Evolutionary conservation across 2,329 filamentous ascomycete genomes (phyloP).

Genomic region (Monosporascus cannonballus): DNA sequence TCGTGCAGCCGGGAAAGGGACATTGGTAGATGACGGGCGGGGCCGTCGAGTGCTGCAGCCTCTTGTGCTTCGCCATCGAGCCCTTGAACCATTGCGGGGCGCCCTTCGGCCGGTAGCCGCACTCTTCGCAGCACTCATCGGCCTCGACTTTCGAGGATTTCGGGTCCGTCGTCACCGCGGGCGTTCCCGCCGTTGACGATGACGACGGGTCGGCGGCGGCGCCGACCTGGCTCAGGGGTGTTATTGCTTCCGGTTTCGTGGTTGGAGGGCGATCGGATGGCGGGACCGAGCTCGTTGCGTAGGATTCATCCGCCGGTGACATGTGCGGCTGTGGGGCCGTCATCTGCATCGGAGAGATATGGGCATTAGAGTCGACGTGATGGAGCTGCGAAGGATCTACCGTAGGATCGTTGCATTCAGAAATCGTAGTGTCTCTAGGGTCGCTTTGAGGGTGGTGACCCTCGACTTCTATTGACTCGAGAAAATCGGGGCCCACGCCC

Average conservation of each 20-base stretch:
- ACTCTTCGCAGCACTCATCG: conserved; percentile 42
- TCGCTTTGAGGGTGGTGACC: neutral
- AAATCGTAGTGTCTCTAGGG: neutral
- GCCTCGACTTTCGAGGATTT: conserved; percentile 33
- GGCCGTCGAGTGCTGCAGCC: conserved; percentile 43
- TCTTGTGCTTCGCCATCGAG: conserved; percentile 54
- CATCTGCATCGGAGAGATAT: conserved; percentile 6
- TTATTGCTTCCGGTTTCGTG: neutral
- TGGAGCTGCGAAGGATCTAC: conserved; percentile 10
- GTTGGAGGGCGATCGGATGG: conserved; percentile 11
- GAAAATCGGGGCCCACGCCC: conserved; percentile 5
- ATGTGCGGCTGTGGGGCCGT: conserved; percentile 5
- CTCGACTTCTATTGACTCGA: conserved; percentile 2
- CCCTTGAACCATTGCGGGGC: conserved; percentile 53
- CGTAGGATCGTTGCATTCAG: conserved; percentile 1
- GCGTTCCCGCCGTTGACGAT: too few species aligned
- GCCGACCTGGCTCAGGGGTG: too few species aligned
- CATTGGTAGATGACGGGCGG: conserved; percentile 48
- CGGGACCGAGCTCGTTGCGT: conserved; percentile 9
- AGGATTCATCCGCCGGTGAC: conserved; percentile 13
- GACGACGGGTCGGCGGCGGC: too few species aligned
- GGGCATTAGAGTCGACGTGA: conserved; percentile 6
- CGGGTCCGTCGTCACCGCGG: conserved; percentile 4
- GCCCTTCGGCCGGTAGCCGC: conserved; percentile 49
- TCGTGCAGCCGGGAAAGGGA: conserved; percentile 46